Evolutionary conservation across 148 eudicot genomes (phyloP), one percentile per base, ranked within the genome.

Genomic region (Nepenthes mirabilis): DNA sequence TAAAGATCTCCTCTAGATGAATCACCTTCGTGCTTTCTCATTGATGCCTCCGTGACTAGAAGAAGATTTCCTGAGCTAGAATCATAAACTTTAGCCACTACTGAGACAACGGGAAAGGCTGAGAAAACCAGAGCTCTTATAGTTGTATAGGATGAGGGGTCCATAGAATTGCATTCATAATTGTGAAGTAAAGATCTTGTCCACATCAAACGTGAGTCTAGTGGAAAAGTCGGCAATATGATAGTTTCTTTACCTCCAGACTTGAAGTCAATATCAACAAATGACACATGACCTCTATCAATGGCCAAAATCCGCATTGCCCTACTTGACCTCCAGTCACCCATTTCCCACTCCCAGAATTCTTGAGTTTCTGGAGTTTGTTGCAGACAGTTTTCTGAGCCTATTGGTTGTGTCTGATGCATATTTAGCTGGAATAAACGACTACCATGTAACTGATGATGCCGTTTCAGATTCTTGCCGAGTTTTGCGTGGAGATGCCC

Each of bases 291-390:
- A 62, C 96, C 98, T 70, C 78, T 82, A 75, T 93, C 96, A 69
- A 93, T 68, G 43, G 98, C 90, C 65, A 93, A 64, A 65, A 93
- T 68, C 45, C 96, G 88, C 84, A 93, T 83, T 14, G 71, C 70
- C 77, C 96, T 72, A 73, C 73, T 79, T 60, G 66, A 75, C 67
- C 94, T 86, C 98, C 98, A 91, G 56, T 91, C 98, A 56, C 96
- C 97, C 90, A 88, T 88, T 72, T 91, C 96, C 94, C 87, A 81
- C 73, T 91, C 98, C 98, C 98, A 91, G 67, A 91, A 91, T 65
- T 80, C 96, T 58, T 75, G 64, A 59, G 64, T 12, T 50, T 62
- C 37, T 11, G 71, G 57, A 45, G 65, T 66, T 52, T 56, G 69
- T 67, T 65, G 66, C 33, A 81, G 64, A 70, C 81, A 77, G 58